A percentile compares a stretch with the other conserved stretches of the same genome.
These are phyloP conservation scores for Arachnomyces sp. DNA, from an alignment of 2,329 filamentous ascomycete genomes.

Conservation along the genomic window DNA sequence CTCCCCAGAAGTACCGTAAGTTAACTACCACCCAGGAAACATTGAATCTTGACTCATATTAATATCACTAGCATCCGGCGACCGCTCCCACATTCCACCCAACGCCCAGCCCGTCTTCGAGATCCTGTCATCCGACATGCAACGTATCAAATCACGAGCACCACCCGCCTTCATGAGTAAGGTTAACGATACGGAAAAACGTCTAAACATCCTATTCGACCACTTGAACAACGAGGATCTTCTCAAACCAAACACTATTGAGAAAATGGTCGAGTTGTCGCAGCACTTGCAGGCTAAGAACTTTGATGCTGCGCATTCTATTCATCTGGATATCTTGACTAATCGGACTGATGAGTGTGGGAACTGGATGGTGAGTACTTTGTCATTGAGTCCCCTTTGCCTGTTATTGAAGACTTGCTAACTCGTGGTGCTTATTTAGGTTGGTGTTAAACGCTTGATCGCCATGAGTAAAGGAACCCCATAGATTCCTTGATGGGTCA, in stretches of 20 bases:
- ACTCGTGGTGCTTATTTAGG: slow-evolving; percentile 44
- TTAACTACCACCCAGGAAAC: slow-evolving; percentile 16
- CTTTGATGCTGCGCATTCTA: slow-evolving; percentile 56
- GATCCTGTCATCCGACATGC: slow-evolving; percentile 73
- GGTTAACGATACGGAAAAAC: slow-evolving; percentile 88
- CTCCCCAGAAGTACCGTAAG: slow-evolving; percentile 61
- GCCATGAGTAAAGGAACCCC: slow-evolving; percentile 72
- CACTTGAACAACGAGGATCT: slow-evolving; percentile 94
- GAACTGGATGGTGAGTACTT: slow-evolving; percentile 69
- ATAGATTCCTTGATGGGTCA: slow-evolving; percentile 22
- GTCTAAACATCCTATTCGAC: slow-evolving; percentile 88
- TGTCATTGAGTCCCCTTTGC: not conserved
- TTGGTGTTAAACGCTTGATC: slow-evolving; percentile 67
- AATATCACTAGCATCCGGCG: slow-evolving; percentile 51
- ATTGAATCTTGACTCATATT: slow-evolving; percentile 11
- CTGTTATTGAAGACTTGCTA: not conserved
- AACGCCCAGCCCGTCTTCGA: slow-evolving; percentile 71
- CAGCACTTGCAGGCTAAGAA: slow-evolving; percentile 60
- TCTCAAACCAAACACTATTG: slow-evolving; percentile 62
- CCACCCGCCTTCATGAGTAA: slow-evolving; percentile 80
- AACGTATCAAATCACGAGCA: slow-evolving; percentile 76
- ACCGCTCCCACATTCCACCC: slow-evolving; percentile 79
- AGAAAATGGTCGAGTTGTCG: slow-evolving; percentile 44
- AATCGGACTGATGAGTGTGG: slow-evolving; percentile 74
- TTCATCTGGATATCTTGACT: slow-evolving; percentile 67